phyloP scores from a whole-genome alignment of 768 basidiomycete species.

The Suillus discolor region DNA sequence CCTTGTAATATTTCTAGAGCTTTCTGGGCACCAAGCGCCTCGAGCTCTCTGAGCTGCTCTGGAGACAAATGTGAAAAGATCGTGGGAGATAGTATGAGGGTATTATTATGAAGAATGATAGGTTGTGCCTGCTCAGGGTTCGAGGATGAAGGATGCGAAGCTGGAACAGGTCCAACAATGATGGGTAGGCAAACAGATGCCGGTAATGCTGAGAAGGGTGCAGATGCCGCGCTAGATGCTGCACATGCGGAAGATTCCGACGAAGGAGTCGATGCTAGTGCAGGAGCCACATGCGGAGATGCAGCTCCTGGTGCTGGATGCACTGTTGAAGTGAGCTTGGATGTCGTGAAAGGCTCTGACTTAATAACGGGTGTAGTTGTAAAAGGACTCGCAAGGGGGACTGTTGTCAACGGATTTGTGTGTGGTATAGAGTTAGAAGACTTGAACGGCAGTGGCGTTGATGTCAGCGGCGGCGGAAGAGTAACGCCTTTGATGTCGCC shows the following conservation, averaged over 20 bases:
- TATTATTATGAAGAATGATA: constrained; percentile 84
- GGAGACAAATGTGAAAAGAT: constrained; percentile 80
- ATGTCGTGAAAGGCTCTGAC: constrained; percentile 18
- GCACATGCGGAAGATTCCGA: constrained; percentile 21
- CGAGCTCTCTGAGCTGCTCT: constrained; percentile 73
- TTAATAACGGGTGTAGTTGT: constrained; percentile 22
- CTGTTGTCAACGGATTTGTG: constrained; percentile 12
- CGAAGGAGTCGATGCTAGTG: constrained; percentile 25
- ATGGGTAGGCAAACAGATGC: constrained; percentile 71
- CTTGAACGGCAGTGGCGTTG: constrained; percentile 50
- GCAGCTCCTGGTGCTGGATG: constrained; percentile 16
- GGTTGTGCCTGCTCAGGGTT: constrained; percentile 49
- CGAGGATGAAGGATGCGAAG: constrained; percentile 54
- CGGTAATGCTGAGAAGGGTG: constrained; percentile 34
- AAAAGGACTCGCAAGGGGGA: constrained; percentile 11
- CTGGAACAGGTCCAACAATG: constrained; percentile 70
- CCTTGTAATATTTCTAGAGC: constrained; percentile 81
- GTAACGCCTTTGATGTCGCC: constrained; percentile 58
- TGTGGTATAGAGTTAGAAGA: constrained; percentile 7
- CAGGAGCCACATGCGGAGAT: constrained; percentile 11
- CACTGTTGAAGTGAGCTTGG: constrained; percentile 13
- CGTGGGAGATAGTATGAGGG: constrained; percentile 79
- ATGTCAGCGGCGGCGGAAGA: constrained; percentile 71
- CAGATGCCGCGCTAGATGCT: constrained; percentile 13
- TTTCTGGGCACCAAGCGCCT: constrained; percentile 79